phyloP scores from a whole-genome alignment of 805 yeast species.

The Isabelozyma pseudorhagii region DNA sequence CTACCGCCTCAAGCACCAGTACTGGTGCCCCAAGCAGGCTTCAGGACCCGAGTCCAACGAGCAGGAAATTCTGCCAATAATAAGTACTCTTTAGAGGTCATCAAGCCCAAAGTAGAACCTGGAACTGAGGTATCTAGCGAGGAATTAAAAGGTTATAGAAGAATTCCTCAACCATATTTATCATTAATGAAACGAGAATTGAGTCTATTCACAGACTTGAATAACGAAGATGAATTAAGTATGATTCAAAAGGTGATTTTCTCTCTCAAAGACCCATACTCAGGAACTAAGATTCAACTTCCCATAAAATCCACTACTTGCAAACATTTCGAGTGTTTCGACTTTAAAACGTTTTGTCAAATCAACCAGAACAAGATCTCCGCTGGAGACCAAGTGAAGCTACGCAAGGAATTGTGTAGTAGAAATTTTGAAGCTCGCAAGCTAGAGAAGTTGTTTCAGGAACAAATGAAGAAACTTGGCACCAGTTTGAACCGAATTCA shows the following conservation, averaged over 20 bases:
- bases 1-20: background rate
- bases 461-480: background rate
- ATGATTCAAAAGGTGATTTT: slow-evolving; percentile 35
- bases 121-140: background rate
- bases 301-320: slow-evolving; percentile 39
- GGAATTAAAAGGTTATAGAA: background rate
- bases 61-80: background rate
- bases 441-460: background rate
- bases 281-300: slow-evolving; percentile 32
- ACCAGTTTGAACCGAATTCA: background rate
- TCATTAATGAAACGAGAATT: slow-evolving; percentile 24
- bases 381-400: slow-evolving; percentile 16
- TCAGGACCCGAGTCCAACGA: background rate
- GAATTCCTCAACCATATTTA: background rate
- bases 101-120: background rate
- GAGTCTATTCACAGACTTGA: slow-evolving; percentile 12
- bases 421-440: slow-evolving; percentile 17
- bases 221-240: slow-evolving; percentile 27
- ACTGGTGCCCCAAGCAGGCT: background rate
- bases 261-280: slow-evolving; percentile 38
- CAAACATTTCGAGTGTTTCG: slow-evolving; percentile 44
- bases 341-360: slow-evolving; percentile 37
- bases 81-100: background rate
- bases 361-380: slow-evolving; percentile 29
- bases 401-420: slow-evolving; percentile 23